phyloP scores from a whole-genome alignment of 495 filamentous ascomycete genomes.

The Massariosphaeria phaeospora region DNA sequence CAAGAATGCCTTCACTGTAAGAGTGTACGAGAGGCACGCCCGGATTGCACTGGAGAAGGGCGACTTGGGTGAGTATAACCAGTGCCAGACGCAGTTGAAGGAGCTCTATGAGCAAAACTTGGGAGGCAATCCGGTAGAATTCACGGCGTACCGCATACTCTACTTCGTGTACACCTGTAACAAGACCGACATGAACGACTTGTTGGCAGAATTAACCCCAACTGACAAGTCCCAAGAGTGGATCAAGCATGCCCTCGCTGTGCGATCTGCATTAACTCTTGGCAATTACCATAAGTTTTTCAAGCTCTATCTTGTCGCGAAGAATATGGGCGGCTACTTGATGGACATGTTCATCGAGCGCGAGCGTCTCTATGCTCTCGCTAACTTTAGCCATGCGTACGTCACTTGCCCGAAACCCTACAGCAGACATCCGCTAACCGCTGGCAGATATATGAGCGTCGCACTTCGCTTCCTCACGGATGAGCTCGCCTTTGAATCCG shows the following conservation, averaged over 20 bases:
- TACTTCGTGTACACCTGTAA: slow-evolving; percentile 99
- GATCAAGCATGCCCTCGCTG: slow-evolving; percentile 86
- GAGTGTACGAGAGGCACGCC: slow-evolving; percentile 95
- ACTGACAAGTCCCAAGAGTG: slow-evolving; percentile 80
- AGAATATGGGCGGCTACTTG: slow-evolving; percentile 95
- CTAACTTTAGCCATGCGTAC: slow-evolving; percentile 90
- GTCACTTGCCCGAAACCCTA: slow-evolving; percentile 45
- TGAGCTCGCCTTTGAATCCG: slow-evolving; percentile 91
- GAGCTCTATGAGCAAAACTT: slow-evolving; percentile 80
- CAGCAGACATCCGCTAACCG: slow-evolving; percentile 38
- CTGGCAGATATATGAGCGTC: slow-evolving; percentile 76
- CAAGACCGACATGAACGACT: slow-evolving; percentile 95
- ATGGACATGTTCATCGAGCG: slow-evolving; percentile 98
- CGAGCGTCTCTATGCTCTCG: slow-evolving; percentile 84
- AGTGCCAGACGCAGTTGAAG: slow-evolving; percentile 96
- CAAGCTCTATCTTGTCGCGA: slow-evolving; percentile 85
- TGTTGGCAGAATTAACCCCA: slow-evolving; percentile 93
- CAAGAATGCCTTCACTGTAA: slow-evolving; percentile 89
- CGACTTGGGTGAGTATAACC: slow-evolving; percentile 99
- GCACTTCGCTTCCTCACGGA: slow-evolving; percentile 89
- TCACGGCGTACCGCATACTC: slow-evolving; percentile 99
- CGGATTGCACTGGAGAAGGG: slow-evolving; percentile 97
- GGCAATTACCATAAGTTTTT: slow-evolving; percentile 98
- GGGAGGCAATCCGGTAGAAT: slow-evolving; percentile 88
- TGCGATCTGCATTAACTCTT: slow-evolving; percentile 84